Conservation (phyloP, 345 rosid genomes). For the Arabis hirsuta region DNA sequence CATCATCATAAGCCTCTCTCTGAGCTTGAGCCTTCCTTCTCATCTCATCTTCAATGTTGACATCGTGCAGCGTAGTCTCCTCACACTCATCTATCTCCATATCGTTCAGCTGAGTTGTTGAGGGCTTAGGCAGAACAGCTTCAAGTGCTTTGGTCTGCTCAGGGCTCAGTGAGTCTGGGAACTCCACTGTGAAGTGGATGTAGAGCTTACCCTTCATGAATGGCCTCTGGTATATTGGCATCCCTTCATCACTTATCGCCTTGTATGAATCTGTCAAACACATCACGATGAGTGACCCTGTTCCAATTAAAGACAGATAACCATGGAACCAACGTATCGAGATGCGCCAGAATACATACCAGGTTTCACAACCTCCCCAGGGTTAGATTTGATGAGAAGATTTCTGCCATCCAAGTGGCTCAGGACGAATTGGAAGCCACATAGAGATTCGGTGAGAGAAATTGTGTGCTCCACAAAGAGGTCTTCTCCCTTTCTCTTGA, state of each 20-base stretch:
- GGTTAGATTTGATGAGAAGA: constrained; percentile 74
- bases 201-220: constrained; percentile 81
- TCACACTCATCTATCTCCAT: constrained; percentile 85
- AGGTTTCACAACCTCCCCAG: constrained; percentile 76
- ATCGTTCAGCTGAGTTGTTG: constrained; percentile 52
- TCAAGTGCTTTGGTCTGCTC: constrained; percentile 63
- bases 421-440: constrained; percentile 72
- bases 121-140: constrained; percentile 53
- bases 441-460: constrained; percentile 71
- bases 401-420: constrained; percentile 77
- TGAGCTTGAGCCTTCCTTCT: constrained; percentile 63
- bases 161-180: constrained; percentile 56
- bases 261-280: constrained; percentile 59
- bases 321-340: not conserved
- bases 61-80: constrained; percentile 72
- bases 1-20: constrained; percentile 66
- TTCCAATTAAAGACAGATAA: not conserved
- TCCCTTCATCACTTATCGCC: constrained; percentile 77
- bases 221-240: constrained; percentile 72
- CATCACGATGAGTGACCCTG: not conserved
- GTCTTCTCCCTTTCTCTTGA: constrained; percentile 80
- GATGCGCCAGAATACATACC: constrained; percentile 43
- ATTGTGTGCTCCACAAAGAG: constrained; percentile 72
- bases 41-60: constrained; percentile 72
- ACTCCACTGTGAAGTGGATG: constrained; percentile 68